Conservation (phyloP, 495 filamentous ascomycete species). For the Penicillium subrubescens region DNA sequence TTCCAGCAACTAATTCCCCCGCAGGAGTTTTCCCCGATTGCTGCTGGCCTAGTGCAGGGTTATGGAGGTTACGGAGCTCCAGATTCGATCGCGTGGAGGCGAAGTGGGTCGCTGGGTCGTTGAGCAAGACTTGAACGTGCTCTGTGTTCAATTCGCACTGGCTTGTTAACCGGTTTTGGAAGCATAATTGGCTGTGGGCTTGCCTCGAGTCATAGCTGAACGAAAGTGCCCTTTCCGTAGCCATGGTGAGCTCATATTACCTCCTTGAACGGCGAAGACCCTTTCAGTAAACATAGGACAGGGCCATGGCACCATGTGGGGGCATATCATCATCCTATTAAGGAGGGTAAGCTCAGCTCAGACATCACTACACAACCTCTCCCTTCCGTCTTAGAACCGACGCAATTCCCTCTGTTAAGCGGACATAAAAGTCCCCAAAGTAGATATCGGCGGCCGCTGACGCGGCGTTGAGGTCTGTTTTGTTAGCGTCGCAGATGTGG, state of each 20-base stretch:
- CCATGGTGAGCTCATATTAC: background rate
- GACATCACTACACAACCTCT: background rate
- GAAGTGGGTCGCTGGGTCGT: background rate
- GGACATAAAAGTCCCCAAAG: background rate
- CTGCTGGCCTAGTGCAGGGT: background rate
- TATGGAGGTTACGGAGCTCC: background rate
- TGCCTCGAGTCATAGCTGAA: background rate
- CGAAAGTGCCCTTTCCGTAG: background rate
- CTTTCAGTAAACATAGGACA: background rate
- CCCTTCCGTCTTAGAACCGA: background rate
- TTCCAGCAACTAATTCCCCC: constrained; percentile 4
- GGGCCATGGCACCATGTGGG: background rate
- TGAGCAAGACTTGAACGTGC: background rate
- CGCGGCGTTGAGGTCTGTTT: background rate
- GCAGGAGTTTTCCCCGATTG: constrained; percentile 15
- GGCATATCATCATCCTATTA: background rate
- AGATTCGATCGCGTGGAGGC: background rate
- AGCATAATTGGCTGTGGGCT: background rate
- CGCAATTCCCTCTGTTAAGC: background rate
- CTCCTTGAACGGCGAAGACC: background rate
- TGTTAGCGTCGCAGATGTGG: constrained; percentile 2
- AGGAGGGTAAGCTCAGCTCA: background rate
- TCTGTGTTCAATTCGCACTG: background rate
- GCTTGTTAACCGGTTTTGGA: background rate
- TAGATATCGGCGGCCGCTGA: background rate